A percentile compares a stretch with the other conserved stretches of the same genome.
Conservation (phyloP, 73 alveolate species). For the Paramecium primaurelia region DNA sequence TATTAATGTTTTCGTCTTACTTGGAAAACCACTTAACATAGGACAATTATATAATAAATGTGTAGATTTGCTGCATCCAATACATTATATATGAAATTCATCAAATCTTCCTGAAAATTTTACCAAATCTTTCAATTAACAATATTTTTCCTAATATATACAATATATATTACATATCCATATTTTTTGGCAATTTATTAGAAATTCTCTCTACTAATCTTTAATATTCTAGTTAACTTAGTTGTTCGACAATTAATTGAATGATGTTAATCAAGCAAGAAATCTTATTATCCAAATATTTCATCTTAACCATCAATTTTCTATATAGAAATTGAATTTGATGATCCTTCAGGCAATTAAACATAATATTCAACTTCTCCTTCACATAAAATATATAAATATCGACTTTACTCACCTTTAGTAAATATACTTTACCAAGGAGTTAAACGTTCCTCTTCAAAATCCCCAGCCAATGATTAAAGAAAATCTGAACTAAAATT, state of each 20-base stretch:
- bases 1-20: neutral
- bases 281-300: neutral
- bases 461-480: neutral
- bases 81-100: neutral
- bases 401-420: neutral
- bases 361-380: conserved; percentile 14
- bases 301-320: neutral
- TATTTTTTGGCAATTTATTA: neutral
- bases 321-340: neutral
- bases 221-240: neutral
- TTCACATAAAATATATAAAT: conserved; percentile 8
- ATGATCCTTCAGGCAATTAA: neutral
- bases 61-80: neutral
- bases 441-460: neutral
- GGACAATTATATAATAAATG: neutral
- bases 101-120: neutral
- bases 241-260: conserved; percentile 2
- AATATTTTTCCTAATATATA: neutral
- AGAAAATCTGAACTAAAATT: neutral
- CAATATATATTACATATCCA: neutral
- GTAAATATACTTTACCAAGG: neutral
- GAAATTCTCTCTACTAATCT: neutral
- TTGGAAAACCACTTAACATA: conserved; percentile 32
- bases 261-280: neutral
- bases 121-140: neutral